Evolutionary conservation across 1,284 basidiomycete species (phyloP).

Genomic region (Coniophora puteana): DNA sequence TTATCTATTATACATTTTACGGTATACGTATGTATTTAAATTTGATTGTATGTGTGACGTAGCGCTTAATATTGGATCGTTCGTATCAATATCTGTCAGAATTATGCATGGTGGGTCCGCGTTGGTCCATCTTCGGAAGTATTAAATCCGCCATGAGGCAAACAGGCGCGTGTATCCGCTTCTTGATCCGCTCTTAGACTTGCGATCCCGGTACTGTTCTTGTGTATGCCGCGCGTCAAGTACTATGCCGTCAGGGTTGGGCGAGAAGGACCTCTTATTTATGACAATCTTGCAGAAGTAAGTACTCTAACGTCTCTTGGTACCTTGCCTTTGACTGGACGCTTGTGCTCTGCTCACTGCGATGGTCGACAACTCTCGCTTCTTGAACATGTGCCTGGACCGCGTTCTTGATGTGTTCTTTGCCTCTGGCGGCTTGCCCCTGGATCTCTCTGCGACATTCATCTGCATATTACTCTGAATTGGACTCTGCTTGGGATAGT

Average conservation of each 20-base stretch:
- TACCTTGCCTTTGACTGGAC: too few species aligned
- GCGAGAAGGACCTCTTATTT: conserved; percentile 28
- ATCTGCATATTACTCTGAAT: too few species aligned
- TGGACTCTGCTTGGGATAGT: too few species aligned
- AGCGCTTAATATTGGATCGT: too few species aligned
- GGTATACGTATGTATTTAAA: background rate
- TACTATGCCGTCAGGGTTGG: conserved; percentile 34
- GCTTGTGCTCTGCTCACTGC: too few species aligned
- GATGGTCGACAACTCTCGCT: too few species aligned
- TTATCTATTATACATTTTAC: background rate
- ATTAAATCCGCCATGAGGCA: conserved; percentile 42
- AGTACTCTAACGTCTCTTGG: conserved; percentile 11
- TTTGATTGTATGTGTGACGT: too few species aligned
- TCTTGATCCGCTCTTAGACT: conserved; percentile 63
- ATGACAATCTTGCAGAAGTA: conserved; percentile 24
- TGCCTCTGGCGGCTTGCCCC: too few species aligned
- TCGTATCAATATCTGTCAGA: too few species aligned
- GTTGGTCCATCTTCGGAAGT: background rate
- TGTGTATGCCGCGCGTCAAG: conserved; percentile 17
- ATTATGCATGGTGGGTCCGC: background rate
- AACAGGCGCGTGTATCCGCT: conserved; percentile 62
- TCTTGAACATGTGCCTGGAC: background rate
- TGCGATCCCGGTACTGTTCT: conserved; percentile 3
- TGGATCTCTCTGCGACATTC: too few species aligned
- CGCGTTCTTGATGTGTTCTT: too few species aligned